Evolutionary conservation across 345 rosid genomes (phyloP).

Genomic region (Carallia brachiata): DNA sequence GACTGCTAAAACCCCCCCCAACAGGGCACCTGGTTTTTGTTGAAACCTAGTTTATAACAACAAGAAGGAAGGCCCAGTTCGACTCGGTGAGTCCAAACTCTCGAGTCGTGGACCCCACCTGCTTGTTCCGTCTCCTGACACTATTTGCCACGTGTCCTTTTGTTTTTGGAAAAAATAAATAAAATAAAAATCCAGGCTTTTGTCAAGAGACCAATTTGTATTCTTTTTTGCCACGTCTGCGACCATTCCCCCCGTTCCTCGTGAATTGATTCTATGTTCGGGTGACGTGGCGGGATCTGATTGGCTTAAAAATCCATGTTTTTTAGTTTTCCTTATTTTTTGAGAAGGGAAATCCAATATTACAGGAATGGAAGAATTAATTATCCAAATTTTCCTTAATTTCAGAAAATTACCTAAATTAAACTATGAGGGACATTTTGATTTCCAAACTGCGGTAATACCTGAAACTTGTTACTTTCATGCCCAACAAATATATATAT

Average conservation of each 20-base stretch:
- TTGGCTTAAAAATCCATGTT: not conserved
- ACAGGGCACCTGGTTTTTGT: slow-evolving; percentile 1
- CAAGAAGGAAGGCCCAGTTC: not conserved
- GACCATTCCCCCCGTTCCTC: not conserved
- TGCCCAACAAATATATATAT: too few species aligned
- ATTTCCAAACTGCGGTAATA: too few species aligned
- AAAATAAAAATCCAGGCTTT: not conserved
- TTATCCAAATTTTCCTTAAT: too few species aligned
- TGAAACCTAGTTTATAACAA: slow-evolving; percentile 4
- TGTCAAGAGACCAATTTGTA: not conserved
- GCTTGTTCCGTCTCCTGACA: not conserved
- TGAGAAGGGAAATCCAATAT: too few species aligned
- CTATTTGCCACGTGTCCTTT: not conserved
- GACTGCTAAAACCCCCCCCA: not conserved
- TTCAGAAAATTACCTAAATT: too few species aligned
- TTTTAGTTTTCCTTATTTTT: not conserved
- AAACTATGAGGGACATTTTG: too few species aligned
- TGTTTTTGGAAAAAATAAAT: not conserved
- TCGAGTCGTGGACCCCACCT: slow-evolving; percentile 7
- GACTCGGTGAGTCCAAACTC: not conserved
- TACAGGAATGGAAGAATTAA: too few species aligned
- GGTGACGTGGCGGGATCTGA: not conserved
- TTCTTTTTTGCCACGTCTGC: not conserved
- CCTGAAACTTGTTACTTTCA: too few species aligned
- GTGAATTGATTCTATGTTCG: not conserved